Evolutionary conservation across 805 yeast genomes (phyloP).

Genomic region (Suhomyces faveliae): DNA sequence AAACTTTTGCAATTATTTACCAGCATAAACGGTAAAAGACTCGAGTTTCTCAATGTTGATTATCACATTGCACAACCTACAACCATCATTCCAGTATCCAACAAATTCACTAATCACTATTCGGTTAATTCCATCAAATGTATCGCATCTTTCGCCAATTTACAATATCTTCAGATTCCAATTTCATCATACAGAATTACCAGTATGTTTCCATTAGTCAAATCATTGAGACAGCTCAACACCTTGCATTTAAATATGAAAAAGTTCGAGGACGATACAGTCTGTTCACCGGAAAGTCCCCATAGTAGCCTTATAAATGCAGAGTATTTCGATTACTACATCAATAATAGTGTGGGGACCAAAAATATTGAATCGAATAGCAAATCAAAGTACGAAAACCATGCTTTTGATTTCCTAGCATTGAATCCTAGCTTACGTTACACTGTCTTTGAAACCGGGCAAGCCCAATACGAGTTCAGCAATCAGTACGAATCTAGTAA

Average conservation of each 20-base stretch:
- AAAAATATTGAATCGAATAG: background rate
- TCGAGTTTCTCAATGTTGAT: constrained; percentile 4
- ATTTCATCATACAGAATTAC: constrained; percentile 3
- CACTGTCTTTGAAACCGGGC: constrained; percentile 3
- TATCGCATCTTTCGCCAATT: background rate
- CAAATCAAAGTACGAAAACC: constrained; percentile 3
- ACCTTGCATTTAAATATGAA: constrained; percentile 2
- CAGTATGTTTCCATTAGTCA: constrained; percentile 2
- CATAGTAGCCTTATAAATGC: background rate
- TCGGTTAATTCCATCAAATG: background rate
- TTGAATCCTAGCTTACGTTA: background rate
- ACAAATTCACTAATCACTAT: constrained; percentile 1
- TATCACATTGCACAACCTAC: background rate
- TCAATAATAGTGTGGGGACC: background rate
- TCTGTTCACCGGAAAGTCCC: background rate
- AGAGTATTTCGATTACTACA: constrained; percentile 3
- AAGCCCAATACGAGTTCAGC: background rate
- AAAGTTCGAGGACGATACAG: background rate
- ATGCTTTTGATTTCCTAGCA: constrained; percentile 3
- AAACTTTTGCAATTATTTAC: background rate
- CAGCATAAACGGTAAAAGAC: background rate
- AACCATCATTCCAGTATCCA: background rate
- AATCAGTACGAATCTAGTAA: background rate
- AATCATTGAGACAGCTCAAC: background rate
- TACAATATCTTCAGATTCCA: constrained; percentile 8